These are phyloP conservation scores for Amanita thiersii DNA, from an alignment of 768 basidiomycete genomes.

Conservation along the genomic window DNA sequence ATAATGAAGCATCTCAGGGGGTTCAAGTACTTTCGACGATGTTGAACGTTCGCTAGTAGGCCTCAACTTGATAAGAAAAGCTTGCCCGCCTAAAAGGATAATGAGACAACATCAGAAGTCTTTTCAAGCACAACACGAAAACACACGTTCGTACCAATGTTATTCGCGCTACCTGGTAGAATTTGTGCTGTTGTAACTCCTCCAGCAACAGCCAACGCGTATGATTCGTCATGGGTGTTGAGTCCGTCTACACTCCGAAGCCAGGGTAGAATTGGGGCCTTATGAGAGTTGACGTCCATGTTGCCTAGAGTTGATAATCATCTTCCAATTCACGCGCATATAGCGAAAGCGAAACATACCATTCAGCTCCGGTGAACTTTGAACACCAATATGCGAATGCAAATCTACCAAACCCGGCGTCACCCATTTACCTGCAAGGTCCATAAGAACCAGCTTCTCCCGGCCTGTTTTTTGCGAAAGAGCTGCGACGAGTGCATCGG, in stretches of 20 bases:
- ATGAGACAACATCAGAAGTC: not conserved
- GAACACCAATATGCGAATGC: conserved; percentile 35
- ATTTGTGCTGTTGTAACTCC: conserved; percentile 62
- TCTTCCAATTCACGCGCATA: not conserved
- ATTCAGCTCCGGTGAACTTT: conserved; percentile 20
- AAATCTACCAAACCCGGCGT: conserved; percentile 37
- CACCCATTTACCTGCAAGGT: conserved; percentile 59
- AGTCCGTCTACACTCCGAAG: conserved; percentile 58
- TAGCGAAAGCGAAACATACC: conserved; percentile 16
- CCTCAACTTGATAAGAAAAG: conserved; percentile 70
- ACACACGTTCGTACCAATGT: conserved; percentile 33
- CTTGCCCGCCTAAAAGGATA: conserved; percentile 54
- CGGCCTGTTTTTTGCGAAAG: conserved; percentile 1
- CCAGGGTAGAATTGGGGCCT: conserved; percentile 43
- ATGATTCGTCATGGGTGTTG: conserved; percentile 61
- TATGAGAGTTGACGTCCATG: conserved; percentile 43
- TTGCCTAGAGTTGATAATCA: conserved; percentile 20
- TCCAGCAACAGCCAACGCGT: conserved; percentile 46
- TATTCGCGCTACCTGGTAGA: conserved; percentile 52
- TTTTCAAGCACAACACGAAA: not conserved
- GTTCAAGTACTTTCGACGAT: conserved; percentile 63
- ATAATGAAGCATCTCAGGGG: conserved; percentile 48
- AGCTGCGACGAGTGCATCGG: conserved; percentile 13
- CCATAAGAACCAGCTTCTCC: conserved; percentile 29
- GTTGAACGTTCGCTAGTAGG: conserved; percentile 63